Base-by-base conservation (phyloP, 1,139 yeast species). In the Trichomonascaceae sp. region DNA sequence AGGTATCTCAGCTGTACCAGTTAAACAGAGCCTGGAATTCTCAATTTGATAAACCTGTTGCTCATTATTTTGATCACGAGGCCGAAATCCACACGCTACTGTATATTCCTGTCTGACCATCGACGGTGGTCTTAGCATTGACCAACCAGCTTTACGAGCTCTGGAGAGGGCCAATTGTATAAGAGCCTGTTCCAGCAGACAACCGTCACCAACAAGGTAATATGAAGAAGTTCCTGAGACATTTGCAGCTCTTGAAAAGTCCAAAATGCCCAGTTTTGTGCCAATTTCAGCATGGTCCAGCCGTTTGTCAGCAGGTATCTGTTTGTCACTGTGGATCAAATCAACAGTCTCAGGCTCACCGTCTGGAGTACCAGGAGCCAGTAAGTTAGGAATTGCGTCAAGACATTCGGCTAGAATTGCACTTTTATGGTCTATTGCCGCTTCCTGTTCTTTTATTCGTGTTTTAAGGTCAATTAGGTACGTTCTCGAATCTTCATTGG, bases 1-100 rank as follows among this genome's bases (percentile, higher is more conserved):
- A 0, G 99, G 89, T 45, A 95, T 91, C 66, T 95, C 99, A 0
- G 99, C 96, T 0, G 99, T 95, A 1, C 98, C 99, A 0, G 93
- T 85, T 43, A 95, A 73, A 45, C 96, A 85, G 52, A 85, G 70
- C 45, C 79, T 82, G 15, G 69, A 64, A 13, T 68, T 73, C 49
- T 74, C 74, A 1, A 74, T 70, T 51, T 79, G 79, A 68, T 91
- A 95, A 0, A 90, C 84, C 66, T 95, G 99, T 54, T 84, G 84
- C 63, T 90, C 98, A 55, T 84, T 83, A 62, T 87, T 87, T 61
- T 84, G 85, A 66, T 93, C 99, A 56, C 96, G 81, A 9, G 99
- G 99, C 66, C 85, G 84, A 72, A 91, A 95, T 0, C 99, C 99
- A 74, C 99, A 95, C 0, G 97, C 97, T 59, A 77, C 74, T 0